Conservation (phyloP, 345 rosid genomes). For the Aegle marmelos region DNA sequence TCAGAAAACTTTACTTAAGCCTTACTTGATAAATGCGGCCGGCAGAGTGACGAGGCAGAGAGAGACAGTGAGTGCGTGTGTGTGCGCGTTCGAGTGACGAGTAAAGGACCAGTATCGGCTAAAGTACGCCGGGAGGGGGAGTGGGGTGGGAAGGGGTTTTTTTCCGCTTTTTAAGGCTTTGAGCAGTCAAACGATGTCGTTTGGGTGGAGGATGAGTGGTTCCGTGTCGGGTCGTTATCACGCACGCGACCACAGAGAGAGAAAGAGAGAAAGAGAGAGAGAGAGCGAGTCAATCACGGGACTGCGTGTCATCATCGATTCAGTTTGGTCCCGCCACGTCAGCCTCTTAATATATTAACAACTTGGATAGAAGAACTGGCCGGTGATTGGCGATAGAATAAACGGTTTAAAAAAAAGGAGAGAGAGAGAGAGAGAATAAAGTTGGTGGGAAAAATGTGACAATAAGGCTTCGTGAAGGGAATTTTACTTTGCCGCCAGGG, state of each 20-base stretch:
- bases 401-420: too few relatives aligned
- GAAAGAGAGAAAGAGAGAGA: too few relatives aligned
- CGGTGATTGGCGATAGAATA: too few relatives aligned
- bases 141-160: too few relatives aligned
- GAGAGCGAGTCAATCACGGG: slow-evolving; percentile 11
- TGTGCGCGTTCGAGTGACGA: neutral
- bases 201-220: neutral
- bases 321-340: neutral
- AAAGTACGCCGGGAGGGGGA: slow-evolving; percentile 20
- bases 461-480: too few relatives aligned
- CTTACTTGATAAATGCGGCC: neutral
- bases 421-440: too few relatives aligned
- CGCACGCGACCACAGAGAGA: neutral
- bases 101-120: slow-evolving; percentile 8
- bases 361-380: too few relatives aligned
- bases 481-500: too few relatives aligned
- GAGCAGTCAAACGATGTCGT: neutral
- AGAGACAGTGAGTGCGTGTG: neutral
- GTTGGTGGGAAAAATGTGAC: too few relatives aligned
- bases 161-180: too few relatives aligned
- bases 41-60: neutral
- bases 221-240: slow-evolving; percentile 16
- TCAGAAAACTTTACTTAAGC: neutral
- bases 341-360: too few relatives aligned
- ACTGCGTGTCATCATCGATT: neutral